A percentile compares a stretch with the other conserved stretches of the same genome.
These are phyloP conservation scores for Quercus phellos DNA, from an alignment of 331 rosid species.

Conservation along the genomic window DNA sequence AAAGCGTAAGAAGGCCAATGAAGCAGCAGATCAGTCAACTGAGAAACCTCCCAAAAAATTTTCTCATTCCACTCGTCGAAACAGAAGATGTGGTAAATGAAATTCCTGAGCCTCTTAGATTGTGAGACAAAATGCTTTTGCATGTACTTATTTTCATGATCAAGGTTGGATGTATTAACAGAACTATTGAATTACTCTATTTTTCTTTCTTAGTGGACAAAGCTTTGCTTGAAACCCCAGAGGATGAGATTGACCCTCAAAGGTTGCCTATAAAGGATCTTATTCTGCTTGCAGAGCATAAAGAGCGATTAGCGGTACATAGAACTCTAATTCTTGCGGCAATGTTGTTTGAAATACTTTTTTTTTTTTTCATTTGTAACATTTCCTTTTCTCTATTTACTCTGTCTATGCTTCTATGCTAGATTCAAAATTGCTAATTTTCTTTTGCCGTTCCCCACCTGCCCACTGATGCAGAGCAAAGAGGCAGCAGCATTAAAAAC, in stretches of 20 bases:
- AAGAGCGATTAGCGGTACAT: slow-evolving; percentile 59
- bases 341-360: neutral
- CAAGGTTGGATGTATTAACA: neutral
- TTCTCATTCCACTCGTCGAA: slow-evolving; percentile 72
- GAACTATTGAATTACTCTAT: slow-evolving; percentile 21
- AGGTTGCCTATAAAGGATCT: slow-evolving; percentile 60
- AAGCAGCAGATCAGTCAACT: slow-evolving; percentile 29
- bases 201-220: slow-evolving; percentile 51
- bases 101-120: slow-evolving; percentile 8
- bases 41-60: slow-evolving; percentile 59
- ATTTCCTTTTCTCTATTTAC: slow-evolving; percentile 11
- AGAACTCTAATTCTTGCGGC: slow-evolving; percentile 4
- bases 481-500: slow-evolving; percentile 42
- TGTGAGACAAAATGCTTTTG: neutral
- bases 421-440: neutral
- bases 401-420: slow-evolving; percentile 6
- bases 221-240: slow-evolving; percentile 67
- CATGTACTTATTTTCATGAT: neutral
- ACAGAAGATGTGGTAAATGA: slow-evolving; percentile 60
- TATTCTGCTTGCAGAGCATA: slow-evolving; percentile 61
- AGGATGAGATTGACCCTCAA: slow-evolving; percentile 63
- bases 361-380: slow-evolving; percentile 8
- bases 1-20: slow-evolving; percentile 41
- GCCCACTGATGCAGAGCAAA: slow-evolving; percentile 53
- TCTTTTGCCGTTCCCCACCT: neutral